Evolutionary conservation across 345 rosid species (phyloP), one percentile per base, ranked within the genome.

Genomic region (Cardamine occulta): DNA sequence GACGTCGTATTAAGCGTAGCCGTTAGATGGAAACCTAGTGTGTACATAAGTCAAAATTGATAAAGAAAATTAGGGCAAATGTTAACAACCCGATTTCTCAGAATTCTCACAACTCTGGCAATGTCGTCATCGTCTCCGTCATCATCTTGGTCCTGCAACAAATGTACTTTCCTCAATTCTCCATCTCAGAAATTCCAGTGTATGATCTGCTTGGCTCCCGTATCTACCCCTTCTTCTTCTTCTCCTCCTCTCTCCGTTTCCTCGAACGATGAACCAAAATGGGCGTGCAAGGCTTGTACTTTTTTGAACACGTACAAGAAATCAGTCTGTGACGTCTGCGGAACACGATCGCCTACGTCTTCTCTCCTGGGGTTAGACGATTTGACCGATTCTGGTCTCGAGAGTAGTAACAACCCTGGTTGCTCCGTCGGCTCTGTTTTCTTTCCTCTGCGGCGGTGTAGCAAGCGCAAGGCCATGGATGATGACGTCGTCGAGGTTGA

Each of bases 251-350:
- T 56, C 54, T 57, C 82, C 0, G 1, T 35, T 35, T 51, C 81
- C 48, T 40, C 81, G 8, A 67, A 18, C 32, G 67, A 69, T 15
- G 77, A 80, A 70, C 74, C 87, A 4, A 84, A 81, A 42, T 95
- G 99, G 98, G 54, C 96, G 0, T 95, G 99, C 86, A 92, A 89
- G 74, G 89, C 89, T 17, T 95, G 99, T 82, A 92, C 99, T 92
- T 89, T 89, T 77, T 70, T 89, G 69, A 95, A 95, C 84, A 82
- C 88, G 5, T 90, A 86, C 80, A 88, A 82, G 80, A 90, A 83
- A 77, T 57, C 81, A 31, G 64, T 39, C 79, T 95, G 99, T 76
- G 91, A 86, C 21, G 75, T 90, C 48, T 95, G 98, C 39, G 87
- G 83, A 55, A 81, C 90, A 0, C 82, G 91, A 68, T 84, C 90